These are phyloP conservation scores for Pisolithus thermaeus DNA, from an alignment of 1,284 basidiomycete genomes.

Conservation along the genomic window DNA sequence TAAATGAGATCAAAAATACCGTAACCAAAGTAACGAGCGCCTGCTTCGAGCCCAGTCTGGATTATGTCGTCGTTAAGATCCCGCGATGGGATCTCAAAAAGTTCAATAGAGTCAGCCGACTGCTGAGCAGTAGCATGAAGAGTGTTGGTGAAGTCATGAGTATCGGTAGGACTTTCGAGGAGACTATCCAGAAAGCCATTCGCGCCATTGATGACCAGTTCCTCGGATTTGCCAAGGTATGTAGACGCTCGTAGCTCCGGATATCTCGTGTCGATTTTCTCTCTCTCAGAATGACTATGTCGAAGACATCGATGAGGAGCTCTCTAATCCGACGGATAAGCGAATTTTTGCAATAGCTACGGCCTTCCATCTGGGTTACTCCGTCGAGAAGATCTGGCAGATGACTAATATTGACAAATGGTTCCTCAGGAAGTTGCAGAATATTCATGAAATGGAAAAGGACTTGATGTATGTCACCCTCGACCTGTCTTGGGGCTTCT, in stretches of 20 bases:
- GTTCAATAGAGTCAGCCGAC: slow-evolving; percentile 86
- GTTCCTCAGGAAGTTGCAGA: slow-evolving; percentile 89
- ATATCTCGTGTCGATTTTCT: background rate
- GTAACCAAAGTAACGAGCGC: slow-evolving; percentile 96
- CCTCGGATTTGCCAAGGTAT: slow-evolving; percentile 83
- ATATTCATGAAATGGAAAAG: slow-evolving; percentile 79
- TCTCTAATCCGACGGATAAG: slow-evolving; percentile 86
- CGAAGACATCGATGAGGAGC: slow-evolving; percentile 81
- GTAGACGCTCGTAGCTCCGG: slow-evolving; percentile 7
- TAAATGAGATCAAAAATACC: slow-evolving; percentile 97
- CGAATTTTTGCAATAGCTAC: slow-evolving; percentile 89
- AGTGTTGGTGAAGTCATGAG: slow-evolving; percentile 99
- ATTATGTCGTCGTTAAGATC: slow-evolving; percentile 98
- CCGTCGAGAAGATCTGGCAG: slow-evolving; percentile 93
- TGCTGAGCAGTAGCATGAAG: slow-evolving; percentile 95
- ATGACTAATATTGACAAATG: slow-evolving; percentile 98
- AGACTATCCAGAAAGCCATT: slow-evolving; percentile 98
- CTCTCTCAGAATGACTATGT: slow-evolving; percentile 69
- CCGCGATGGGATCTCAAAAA: slow-evolving; percentile 99
- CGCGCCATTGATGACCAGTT: slow-evolving; percentile 95
- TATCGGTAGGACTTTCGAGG: slow-evolving; percentile 96
- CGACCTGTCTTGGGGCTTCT: background rate
- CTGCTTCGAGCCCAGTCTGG: slow-evolving; percentile 97
- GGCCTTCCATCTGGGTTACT: slow-evolving; percentile 86
- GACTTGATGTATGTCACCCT: slow-evolving; percentile 53